These are phyloP conservation scores for Gardenia jasminoides DNA, from an alignment of 257 asterid species.

Conservation along the genomic window DNA sequence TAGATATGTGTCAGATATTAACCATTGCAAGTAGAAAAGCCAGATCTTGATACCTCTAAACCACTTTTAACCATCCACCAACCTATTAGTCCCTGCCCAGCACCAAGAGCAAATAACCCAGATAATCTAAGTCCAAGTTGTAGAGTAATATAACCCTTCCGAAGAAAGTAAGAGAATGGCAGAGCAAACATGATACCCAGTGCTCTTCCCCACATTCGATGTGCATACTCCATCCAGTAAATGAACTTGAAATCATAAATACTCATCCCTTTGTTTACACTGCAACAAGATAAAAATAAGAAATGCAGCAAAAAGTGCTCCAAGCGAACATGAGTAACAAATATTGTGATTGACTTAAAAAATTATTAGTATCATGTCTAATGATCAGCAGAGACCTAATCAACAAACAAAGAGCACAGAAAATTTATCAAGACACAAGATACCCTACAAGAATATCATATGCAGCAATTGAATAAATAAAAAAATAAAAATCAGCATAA, in stretches of 20 bases:
- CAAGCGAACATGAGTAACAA: neutral
- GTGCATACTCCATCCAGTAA: constrained; percentile 99
- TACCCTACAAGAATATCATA: neutral
- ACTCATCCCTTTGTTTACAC: constrained; percentile 83
- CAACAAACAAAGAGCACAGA: neutral
- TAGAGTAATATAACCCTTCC: constrained; percentile 82
- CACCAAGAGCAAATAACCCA: constrained; percentile 94
- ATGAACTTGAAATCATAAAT: constrained; percentile 92
- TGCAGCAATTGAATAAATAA: neutral
- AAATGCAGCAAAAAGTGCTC: neutral
- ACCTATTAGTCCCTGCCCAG: constrained; percentile 94
- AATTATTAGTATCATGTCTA: neutral
- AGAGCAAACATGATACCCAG: constrained; percentile 92
- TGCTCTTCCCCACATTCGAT: constrained; percentile 99
- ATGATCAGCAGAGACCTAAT: neutral
- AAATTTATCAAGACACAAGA: neutral
- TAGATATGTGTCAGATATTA: constrained; percentile 7
- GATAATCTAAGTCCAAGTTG: constrained; percentile 72
- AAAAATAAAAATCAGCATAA: neutral
- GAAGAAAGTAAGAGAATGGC: constrained; percentile 88
- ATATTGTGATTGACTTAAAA: neutral
- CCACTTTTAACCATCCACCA: constrained; percentile 99
- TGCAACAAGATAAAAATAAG: constrained; percentile 29
- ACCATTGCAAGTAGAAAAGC: neutral
- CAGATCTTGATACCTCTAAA: constrained; percentile 62